Base-by-base conservation (phyloP, 2,329 filamentous ascomycete genomes). In the Xylariaceae sp. region DNA sequence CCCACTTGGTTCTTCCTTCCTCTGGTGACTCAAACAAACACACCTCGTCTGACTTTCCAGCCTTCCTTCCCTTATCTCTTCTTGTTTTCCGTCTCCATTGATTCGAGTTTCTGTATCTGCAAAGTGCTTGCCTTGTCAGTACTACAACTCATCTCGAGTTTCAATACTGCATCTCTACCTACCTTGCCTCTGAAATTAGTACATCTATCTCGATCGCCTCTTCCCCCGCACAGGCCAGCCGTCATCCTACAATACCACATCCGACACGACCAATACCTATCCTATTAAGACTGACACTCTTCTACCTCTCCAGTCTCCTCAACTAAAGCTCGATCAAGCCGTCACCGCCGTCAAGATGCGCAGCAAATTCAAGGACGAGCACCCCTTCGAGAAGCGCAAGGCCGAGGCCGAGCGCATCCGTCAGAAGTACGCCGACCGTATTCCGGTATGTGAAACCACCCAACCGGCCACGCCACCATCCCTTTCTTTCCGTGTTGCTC, bases 301-400 rank as follows among this genome's bases (percentile, higher is more conserved):
- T n/a, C n/a, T n/a, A n/a, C n/a, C n/a, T n/a, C 38, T 37, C 38
- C 47, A 56, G 32, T 21, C n/a, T n/a, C 21, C 18, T n/a, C 39
- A 19, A 15, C 16, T 16, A 16, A 28, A 21, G 23, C 40, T 13
- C 17, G 33, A 12, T 29, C 28, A 43, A 46, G 39, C 38, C 49
- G 41, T 36, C 48, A 55, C 12, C 36, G 36, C 56, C 54, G 63
- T 64, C 75, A 87, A 62, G 54, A 96, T 96, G 88, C 85, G 89
- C 65, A 94, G 88, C 76, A 97, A 97, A 81, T 98, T 98, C 71
- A 98, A 98, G 88, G 92, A 98, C 83, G 92, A 97, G 81, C 92
- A 97, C 69, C 88, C 88, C 59, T 97, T 97, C 67, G 92, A 97
- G 84, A 98, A 98, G 87, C 88, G 92, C 74, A 96, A 97, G 87